Base-by-base conservation (phyloP, 768 basidiomycete genomes). In the Clitopilus hobsonii region DNA sequence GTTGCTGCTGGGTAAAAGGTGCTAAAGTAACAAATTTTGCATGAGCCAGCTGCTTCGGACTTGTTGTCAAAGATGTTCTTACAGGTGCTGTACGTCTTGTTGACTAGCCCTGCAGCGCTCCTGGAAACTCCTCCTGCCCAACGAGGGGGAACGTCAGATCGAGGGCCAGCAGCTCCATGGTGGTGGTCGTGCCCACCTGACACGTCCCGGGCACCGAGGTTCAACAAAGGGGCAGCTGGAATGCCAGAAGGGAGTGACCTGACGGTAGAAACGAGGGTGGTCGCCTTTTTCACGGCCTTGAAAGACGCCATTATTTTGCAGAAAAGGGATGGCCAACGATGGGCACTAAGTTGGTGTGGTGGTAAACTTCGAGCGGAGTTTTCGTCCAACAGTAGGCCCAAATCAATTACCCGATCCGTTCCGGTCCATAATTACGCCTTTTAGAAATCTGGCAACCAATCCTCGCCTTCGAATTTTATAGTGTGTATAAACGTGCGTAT, bases 241-340 rank as follows among this genome's bases (percentile, higher is more conserved):
- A 94, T 79, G 56, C 95, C 95, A 28, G 81, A 85, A 41, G 94
- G 79, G 55, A 91, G 82, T 5, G 84, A 76, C 65, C 89, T 83
- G 60, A 91, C 84, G 28, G 92, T 91, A 55, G 94, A 91, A 28
- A 88, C 71, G 59, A 96, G 75, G 71, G 84, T 91, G 64, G 92
- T 75, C 59, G 88, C 87, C 74, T 86, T 92, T 86, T 86, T 90
- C 64, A 83, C 77, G 75, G 80, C 84, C 67, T 85, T 80, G 69
- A 87, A 75, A 62, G 85, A 74, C 68, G 86, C 83, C 85, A 89
- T 89, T 72, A 71, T 67, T 66, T 61, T 64, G 63, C 56, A 60
- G 57, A 63, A 61, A 59, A n/a, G n/a, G 58, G 62, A 61, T 57
- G 54, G 58, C 53, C 58, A 60, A 63, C 61, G 55, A 49, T 57